These are phyloP conservation scores for Pseudotulostoma volvatum DNA, from an alignment of 495 filamentous ascomycete genomes.

Conservation along the genomic window DNA sequence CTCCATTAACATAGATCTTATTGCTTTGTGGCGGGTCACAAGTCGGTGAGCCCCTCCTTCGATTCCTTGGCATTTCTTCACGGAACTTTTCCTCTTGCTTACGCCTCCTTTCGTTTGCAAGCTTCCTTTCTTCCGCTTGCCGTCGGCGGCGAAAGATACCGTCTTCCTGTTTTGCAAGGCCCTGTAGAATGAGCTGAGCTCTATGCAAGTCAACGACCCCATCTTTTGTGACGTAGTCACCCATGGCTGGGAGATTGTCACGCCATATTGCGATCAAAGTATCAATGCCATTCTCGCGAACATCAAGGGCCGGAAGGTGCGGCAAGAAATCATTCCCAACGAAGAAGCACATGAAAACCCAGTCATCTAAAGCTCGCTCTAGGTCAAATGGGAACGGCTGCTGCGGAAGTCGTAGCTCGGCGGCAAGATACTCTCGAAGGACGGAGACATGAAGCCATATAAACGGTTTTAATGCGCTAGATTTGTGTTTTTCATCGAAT, in stretches of 20 bases:
- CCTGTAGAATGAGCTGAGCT: conserved; percentile 76
- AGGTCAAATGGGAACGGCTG: conserved; percentile 74
- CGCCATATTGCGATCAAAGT: conserved; percentile 91
- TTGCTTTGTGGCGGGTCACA: conserved; percentile 17
- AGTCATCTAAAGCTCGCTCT: conserved; percentile 94
- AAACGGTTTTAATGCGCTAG: conserved; percentile 63
- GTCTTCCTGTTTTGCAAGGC: conserved; percentile 87
- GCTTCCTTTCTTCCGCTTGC: conserved; percentile 65
- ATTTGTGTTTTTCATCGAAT: conserved; percentile 66
- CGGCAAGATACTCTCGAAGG: conserved; percentile 81
- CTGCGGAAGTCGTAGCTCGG: conserved; percentile 67
- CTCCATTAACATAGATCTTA: conserved; percentile 15
- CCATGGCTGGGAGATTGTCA: conserved; percentile 81
- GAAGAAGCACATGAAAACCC: conserved; percentile 99
- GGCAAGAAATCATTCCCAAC: conserved; percentile 98
- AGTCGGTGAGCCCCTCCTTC: conserved; percentile 29
- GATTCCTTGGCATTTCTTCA: conserved; percentile 29
- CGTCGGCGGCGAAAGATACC: conserved; percentile 78
- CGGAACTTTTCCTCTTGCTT: conserved; percentile 47
- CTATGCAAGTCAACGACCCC: conserved; percentile 75
- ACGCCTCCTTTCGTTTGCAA: conserved; percentile 60
- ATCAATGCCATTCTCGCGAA: conserved; percentile 93
- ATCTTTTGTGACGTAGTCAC: conserved; percentile 88
- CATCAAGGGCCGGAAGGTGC: conserved; percentile 89
- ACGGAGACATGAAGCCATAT: conserved; percentile 95